These are phyloP conservation scores for Penicillium sp. DNA, from an alignment of 2,329 filamentous ascomycete genomes.

Conservation along the genomic window DNA sequence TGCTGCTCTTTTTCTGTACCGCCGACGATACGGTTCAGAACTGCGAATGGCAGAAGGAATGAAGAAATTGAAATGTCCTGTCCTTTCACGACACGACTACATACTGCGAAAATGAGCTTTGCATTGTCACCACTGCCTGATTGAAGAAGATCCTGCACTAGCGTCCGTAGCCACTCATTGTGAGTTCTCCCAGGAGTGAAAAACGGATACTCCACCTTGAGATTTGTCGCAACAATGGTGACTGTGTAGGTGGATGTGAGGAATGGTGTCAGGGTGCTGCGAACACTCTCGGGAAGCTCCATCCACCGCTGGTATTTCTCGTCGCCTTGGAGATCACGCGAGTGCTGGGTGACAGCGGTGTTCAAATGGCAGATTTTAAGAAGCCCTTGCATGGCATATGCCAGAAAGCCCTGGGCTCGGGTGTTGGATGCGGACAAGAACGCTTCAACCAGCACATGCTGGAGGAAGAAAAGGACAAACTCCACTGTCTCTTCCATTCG, in stretches of 20 bases:
- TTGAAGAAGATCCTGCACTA: conserved; percentile 76
- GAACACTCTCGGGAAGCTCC: conserved; percentile 66
- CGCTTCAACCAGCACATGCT: conserved; percentile 81
- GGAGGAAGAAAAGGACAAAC: conserved; percentile 78
- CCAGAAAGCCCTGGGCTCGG: conserved; percentile 80
- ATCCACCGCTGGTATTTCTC: conserved; percentile 69
- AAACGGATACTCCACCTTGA: conserved; percentile 66
- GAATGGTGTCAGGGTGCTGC: conserved; percentile 82
- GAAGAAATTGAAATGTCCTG: conserved; percentile 81
- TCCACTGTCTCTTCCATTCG: conserved; percentile 70
- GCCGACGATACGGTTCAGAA: conserved; percentile 74
- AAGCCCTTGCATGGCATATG: conserved; percentile 90
- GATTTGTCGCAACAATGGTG: conserved; percentile 51
- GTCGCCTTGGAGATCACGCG: conserved; percentile 51
- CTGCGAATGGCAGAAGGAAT: conserved; percentile 82
- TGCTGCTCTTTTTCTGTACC: conserved; percentile 59
- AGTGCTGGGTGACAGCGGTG: conserved; percentile 48
- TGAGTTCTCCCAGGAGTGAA: conserved; percentile 65
- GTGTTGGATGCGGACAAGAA: conserved; percentile 89
- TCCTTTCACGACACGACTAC: conserved; percentile 74
- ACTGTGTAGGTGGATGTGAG: conserved; percentile 76
- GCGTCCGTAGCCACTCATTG: conserved; percentile 70
- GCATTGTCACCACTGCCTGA: conserved; percentile 70
- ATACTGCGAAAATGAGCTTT: conserved; percentile 69
- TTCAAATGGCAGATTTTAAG: conserved; percentile 71